These are phyloP conservation scores for Elsinoe ampelina DNA, from an alignment of 2,329 filamentous ascomycete genomes.

Conservation along the genomic window DNA sequence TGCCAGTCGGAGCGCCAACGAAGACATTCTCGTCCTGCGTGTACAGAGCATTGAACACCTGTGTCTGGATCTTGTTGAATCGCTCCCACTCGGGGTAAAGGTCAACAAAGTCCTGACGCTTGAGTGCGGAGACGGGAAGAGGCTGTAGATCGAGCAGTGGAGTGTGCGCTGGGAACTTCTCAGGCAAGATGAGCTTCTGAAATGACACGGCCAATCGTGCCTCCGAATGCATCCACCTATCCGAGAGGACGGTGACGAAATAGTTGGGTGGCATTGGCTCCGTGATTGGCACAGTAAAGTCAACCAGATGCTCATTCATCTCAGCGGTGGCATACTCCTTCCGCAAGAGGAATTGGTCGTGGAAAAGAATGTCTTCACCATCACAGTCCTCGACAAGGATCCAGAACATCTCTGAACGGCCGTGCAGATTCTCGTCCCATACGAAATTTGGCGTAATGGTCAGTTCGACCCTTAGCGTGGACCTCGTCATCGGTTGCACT, in stretches of 20 bases:
- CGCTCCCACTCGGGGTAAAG: constrained; percentile 76
- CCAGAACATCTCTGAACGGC: constrained; percentile 87
- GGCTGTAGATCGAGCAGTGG: constrained; percentile 86
- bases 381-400: constrained; percentile 96
- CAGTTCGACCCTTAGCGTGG: constrained; percentile 81
- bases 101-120: constrained; percentile 69
- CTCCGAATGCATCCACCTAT: constrained; percentile 97
- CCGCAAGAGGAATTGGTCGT: constrained; percentile 86
- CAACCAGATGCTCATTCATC: constrained; percentile 85
- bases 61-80: constrained; percentile 97
- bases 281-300: constrained; percentile 92
- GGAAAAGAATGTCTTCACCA: constrained; percentile 88
- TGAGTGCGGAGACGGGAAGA: constrained; percentile 78
- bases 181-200: constrained; percentile 85
- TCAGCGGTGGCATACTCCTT: constrained; percentile 80
- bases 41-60: constrained; percentile 90
- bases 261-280: constrained; percentile 99
- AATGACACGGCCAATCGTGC: constrained; percentile 89
- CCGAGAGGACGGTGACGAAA: constrained; percentile 89
- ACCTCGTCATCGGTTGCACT: constrained; percentile 88
- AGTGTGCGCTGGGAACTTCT: constrained; percentile 92
- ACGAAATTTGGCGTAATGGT: constrained; percentile 90
- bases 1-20: constrained; percentile 83
- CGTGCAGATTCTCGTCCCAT: constrained; percentile 88
- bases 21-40: constrained; percentile 90